A percentile compares a stretch with the other conserved stretches of the same genome.
Conservation (phyloP, 1,284 basidiomycete genomes). For the Rhodotorula mucilaginosa region DNA sequence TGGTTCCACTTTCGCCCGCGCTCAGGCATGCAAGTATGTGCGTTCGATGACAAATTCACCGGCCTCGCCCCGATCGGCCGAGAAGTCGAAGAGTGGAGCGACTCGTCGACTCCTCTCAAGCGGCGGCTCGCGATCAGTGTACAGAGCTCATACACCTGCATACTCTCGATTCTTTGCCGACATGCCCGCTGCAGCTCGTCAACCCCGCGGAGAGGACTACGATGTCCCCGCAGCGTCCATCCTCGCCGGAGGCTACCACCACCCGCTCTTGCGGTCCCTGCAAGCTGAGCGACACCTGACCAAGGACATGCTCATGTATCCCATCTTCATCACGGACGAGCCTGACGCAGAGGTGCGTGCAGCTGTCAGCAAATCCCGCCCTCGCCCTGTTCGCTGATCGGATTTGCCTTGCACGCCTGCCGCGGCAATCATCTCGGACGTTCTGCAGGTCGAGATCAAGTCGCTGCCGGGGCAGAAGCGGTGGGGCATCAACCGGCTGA, state of each 20-base stretch:
- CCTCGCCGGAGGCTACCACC: conserved; percentile 88
- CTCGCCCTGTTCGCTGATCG: not conserved
- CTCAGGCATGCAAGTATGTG: too few species aligned
- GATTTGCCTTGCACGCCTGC: not conserved
- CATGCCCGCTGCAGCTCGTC: conserved; percentile 1
- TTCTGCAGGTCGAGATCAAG: conserved; percentile 59
- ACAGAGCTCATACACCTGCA: too few species aligned
- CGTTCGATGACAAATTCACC: too few species aligned
- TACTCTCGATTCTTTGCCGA: not conserved
- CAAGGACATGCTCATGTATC: conserved; percentile 85
- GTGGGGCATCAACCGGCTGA: conserved; percentile 93
- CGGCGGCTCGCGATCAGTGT: not conserved
- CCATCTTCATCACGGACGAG: conserved; percentile 93
- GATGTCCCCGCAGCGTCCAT: conserved; percentile 57
- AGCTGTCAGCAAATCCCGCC: not conserved
- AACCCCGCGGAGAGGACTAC: not conserved
- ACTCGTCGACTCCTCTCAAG: not conserved
- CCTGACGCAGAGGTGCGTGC: conserved; percentile 64
- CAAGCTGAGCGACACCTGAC: conserved; percentile 55
- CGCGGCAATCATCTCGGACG: too few species aligned
- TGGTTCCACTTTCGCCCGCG: too few species aligned
- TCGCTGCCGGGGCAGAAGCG: conserved; percentile 80
- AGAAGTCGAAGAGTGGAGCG: too few species aligned
- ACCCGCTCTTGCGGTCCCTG: conserved; percentile 80
- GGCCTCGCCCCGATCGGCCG: too few species aligned